Evolutionary conservation across 2,329 filamentous ascomycete genomes (phyloP).

Genomic region (Aspergillus ochraceus): DNA sequence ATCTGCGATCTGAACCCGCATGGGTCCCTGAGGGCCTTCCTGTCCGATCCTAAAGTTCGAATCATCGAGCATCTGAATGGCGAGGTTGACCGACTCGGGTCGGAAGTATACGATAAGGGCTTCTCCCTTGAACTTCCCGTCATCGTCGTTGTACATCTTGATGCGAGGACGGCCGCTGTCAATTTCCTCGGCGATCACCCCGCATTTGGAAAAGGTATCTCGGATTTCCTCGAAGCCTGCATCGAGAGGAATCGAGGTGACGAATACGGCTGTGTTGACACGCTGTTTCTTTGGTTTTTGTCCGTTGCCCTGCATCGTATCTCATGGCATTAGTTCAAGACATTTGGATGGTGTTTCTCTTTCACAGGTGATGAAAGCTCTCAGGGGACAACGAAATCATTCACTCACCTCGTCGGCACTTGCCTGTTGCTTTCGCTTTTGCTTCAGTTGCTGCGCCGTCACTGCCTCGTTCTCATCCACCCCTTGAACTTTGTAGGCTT

Average conservation of each 20-base stretch:
- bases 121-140: slow-evolving; percentile 88
- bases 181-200: slow-evolving; percentile 91
- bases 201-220: slow-evolving; percentile 81
- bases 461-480: slow-evolving; percentile 57
- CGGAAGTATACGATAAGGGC: slow-evolving; percentile 93
- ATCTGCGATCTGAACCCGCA: slow-evolving; percentile 82
- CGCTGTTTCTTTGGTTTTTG: slow-evolving; percentile 45
- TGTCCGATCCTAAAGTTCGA: slow-evolving; percentile 70
- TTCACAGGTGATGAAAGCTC: not conserved
- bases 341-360: not conserved
- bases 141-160: slow-evolving; percentile 83
- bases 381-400: not conserved
- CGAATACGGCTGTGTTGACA: slow-evolving; percentile 88
- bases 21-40: slow-evolving; percentile 57
- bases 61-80: slow-evolving; percentile 55
- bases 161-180: slow-evolving; percentile 85
- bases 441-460: slow-evolving; percentile 48
- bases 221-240: slow-evolving; percentile 77
- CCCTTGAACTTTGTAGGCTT: slow-evolving; percentile 60
- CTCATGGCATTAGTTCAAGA: not conserved
- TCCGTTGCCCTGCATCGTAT: slow-evolving; percentile 24
- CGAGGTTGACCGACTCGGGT: slow-evolving; percentile 78
- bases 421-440: slow-evolving; percentile 54
- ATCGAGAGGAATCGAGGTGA: slow-evolving; percentile 81
- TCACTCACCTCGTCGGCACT: slow-evolving; percentile 52